phyloP scores from a whole-genome alignment of 1,139 yeast species.

The Debaryomyces udenii region DNA sequence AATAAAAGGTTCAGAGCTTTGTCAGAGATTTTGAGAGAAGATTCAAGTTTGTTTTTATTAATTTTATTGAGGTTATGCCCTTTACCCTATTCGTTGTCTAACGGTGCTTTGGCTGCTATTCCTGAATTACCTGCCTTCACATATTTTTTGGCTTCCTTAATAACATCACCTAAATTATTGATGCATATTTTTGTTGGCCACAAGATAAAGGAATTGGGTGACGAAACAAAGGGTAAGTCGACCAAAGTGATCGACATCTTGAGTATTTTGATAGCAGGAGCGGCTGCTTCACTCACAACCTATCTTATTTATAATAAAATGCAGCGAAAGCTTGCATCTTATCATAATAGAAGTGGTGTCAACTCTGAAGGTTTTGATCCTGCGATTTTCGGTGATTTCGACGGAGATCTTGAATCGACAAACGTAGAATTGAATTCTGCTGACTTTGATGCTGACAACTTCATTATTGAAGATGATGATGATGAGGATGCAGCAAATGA shows the following conservation, averaged over 20 bases:
- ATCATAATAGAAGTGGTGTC: slow-evolving; percentile 24
- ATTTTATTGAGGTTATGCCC: slow-evolving; percentile 84
- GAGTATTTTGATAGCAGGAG: slow-evolving; percentile 61
- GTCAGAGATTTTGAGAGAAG: slow-evolving; percentile 68
- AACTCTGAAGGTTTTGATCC: slow-evolving; percentile 28
- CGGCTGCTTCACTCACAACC: slow-evolving; percentile 64
- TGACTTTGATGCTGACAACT: slow-evolving; percentile 41
- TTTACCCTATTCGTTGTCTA: slow-evolving; percentile 86
- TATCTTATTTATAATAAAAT: slow-evolving; percentile 70
- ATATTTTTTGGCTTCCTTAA: slow-evolving; percentile 69
- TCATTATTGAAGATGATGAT: slow-evolving; percentile 38
- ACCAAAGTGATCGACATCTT: slow-evolving; percentile 63
- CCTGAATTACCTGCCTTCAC: slow-evolving; percentile 68
- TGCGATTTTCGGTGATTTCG: slow-evolving; percentile 46
- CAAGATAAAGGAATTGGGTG: slow-evolving; percentile 72
- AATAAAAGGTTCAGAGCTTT: slow-evolving; percentile 76
- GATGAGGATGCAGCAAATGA: slow-evolving; percentile 1
- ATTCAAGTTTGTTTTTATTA: slow-evolving; percentile 63
- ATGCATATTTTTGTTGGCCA: slow-evolving; percentile 82
- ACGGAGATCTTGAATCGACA: slow-evolving; percentile 33
- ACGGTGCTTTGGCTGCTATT: slow-evolving; percentile 88
- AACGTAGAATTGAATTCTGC: slow-evolving; percentile 38
- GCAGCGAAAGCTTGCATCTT: slow-evolving; percentile 42
- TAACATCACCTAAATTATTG: slow-evolving; percentile 80
- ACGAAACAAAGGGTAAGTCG: slow-evolving; percentile 49